Evolutionary conservation across 371 early-diverging fungal genomes (phyloP).

Genomic region (Lichtheimia hyalospora): DNA sequence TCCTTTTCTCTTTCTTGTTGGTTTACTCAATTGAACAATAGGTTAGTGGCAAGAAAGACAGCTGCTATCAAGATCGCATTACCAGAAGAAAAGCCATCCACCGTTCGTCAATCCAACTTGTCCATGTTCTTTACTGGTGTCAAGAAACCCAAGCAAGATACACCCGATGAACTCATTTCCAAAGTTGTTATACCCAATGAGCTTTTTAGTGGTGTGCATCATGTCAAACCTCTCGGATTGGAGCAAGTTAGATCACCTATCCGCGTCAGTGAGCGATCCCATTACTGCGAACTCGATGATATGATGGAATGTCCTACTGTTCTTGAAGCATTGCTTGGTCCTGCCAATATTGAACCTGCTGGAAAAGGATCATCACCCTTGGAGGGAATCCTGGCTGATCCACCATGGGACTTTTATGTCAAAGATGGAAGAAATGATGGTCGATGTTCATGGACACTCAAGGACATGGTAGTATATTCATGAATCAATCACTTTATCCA

Average conservation of each 20-base stretch:
- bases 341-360: background rate
- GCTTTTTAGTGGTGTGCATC: conserved; percentile 42
- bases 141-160: conserved; percentile 35
- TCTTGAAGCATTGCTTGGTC: conserved; percentile 19
- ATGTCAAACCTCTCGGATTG: conserved; percentile 21
- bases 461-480: conserved; percentile 30
- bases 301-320: conserved; percentile 28
- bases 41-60: conserved; percentile 6
- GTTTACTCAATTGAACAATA: background rate
- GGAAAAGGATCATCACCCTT: conserved; percentile 18
- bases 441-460: conserved; percentile 36
- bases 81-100: background rate
- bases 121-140: conserved; percentile 47
- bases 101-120: conserved; percentile 25
- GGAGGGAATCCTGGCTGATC: conserved; percentile 64
- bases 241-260: background rate
- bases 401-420: conserved; percentile 63
- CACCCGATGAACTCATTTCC: conserved; percentile 48
- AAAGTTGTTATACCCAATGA: conserved; percentile 40
- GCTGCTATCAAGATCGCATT: conserved; percentile 2
- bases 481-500: conserved; percentile 18
- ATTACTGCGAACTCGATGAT: conserved; percentile 28
- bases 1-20: background rate
- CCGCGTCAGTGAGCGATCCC: background rate
- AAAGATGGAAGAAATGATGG: conserved; percentile 58